Evolutionary conservation across 1,139 yeast species (phyloP).

Genomic region (Protomyces arabidopsidicola): DNA sequence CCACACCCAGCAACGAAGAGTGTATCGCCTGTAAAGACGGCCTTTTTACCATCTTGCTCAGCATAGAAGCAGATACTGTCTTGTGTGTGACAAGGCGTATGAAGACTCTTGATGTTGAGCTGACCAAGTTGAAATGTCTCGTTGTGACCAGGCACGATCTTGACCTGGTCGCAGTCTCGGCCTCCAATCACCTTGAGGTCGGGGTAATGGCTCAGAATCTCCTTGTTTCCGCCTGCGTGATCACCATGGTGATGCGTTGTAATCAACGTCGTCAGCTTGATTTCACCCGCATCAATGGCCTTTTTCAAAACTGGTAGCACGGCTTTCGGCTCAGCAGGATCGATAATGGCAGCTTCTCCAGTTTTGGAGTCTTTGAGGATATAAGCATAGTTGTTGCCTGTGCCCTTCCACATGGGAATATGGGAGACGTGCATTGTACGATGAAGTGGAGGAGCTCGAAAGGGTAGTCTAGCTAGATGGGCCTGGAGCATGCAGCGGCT

Average conservation of each 20-base stretch:
- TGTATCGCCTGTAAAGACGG: constrained; percentile 93
- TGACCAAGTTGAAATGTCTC: constrained; percentile 51
- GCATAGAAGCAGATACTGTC: constrained; percentile 78
- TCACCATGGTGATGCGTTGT: constrained; percentile 96
- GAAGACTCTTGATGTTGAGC: constrained; percentile 70
- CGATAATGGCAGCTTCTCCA: constrained; percentile 70
- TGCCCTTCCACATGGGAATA: constrained; percentile 38
- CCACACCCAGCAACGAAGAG: constrained; percentile 94
- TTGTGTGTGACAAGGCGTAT: constrained; percentile 97
- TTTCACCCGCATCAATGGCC: constrained; percentile 40
- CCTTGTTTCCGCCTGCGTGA: constrained; percentile 79
- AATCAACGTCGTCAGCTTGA: constrained; percentile 63
- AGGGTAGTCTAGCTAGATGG: not conserved
- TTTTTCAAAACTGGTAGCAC: constrained; percentile 44
- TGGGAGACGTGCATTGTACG: constrained; percentile 18
- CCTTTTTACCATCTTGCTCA: constrained; percentile 55
- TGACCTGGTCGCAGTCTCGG: constrained; percentile 64
- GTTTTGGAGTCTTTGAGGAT: constrained; percentile 64
- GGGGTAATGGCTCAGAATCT: constrained; percentile 36
- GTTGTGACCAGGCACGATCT: constrained; percentile 60
- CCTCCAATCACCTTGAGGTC: constrained; percentile 77
- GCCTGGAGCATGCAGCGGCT: not conserved
- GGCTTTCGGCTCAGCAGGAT: constrained; percentile 83
- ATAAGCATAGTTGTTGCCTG: constrained; percentile 85
- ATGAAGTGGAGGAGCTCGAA: not conserved